A percentile compares a stretch with the other conserved stretches of the same genome.
phyloP scores from a whole-genome alignment of 1,139 yeast species.

The Debaryomycetaceae sp. region DNA sequence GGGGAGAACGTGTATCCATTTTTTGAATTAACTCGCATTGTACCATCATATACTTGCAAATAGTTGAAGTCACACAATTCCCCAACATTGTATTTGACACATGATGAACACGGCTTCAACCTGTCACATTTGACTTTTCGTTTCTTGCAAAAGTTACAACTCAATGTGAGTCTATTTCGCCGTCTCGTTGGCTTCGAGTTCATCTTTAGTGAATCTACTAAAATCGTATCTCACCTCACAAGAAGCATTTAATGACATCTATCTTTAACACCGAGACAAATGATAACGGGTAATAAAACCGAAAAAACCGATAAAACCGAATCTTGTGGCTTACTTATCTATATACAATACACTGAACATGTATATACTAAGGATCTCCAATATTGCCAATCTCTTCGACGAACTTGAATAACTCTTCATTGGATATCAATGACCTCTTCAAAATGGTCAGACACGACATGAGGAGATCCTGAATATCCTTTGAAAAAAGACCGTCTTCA shows the following conservation, averaged over 20 bases:
- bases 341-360: not conserved
- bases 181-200: conserved; percentile 9
- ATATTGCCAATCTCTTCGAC: not conserved
- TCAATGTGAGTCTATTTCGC: conserved; percentile 27
- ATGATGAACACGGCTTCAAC: conserved; percentile 28
- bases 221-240: not conserved
- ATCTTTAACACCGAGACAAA: too few relatives aligned
- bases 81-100: conserved; percentile 22
- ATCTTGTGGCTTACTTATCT: not conserved
- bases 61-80: conserved; percentile 30
- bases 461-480: not conserved
- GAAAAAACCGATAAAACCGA: not conserved
- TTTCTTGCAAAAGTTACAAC: conserved; percentile 39
- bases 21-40: too few relatives aligned
- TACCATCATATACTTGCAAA: conserved; percentile 3
- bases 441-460: not conserved
- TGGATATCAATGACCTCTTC: not conserved
- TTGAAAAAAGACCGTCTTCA: not conserved
- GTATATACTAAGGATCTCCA: not conserved
- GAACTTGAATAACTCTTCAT: not conserved
- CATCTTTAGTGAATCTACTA: not conserved
- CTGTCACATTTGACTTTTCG: conserved; percentile 39
- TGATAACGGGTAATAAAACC: not conserved
- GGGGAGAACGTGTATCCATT: too few relatives aligned
- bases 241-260: too few relatives aligned